phyloP scores from a whole-genome alignment of 257 asterid species.

The Salvia miltiorrhiza region DNA sequence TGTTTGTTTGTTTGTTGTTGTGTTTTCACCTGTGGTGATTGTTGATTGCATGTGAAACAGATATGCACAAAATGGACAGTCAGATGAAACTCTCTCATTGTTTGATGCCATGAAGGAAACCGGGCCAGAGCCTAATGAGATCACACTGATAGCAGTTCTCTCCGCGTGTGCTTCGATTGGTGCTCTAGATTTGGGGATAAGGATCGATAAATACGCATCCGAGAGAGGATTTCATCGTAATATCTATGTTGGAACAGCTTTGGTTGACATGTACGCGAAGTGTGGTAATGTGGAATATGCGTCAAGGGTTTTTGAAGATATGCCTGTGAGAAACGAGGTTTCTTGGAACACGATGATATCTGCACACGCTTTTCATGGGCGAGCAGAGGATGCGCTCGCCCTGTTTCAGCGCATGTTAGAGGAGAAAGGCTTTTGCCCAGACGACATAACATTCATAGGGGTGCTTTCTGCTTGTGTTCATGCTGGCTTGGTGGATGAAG shows the following conservation, averaged over 20 bases:
- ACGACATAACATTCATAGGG: constrained; percentile 71
- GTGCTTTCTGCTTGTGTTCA: constrained; percentile 91
- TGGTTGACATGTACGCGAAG: constrained; percentile 89
- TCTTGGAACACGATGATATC: constrained; percentile 94
- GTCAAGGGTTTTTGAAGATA: constrained; percentile 51
- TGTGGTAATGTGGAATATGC: constrained; percentile 77
- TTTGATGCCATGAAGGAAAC: constrained; percentile 62
- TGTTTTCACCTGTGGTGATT: constrained; percentile 5
- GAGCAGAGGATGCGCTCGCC: constrained; percentile 59
- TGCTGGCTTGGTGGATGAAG: constrained; percentile 81
- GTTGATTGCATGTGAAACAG: constrained; percentile 36
- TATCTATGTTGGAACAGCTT: constrained; percentile 68
- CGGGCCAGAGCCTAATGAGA: constrained; percentile 61
- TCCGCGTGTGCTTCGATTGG: constrained; percentile 89
- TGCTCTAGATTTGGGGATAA: constrained; percentile 65
- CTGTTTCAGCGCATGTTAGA: constrained; percentile 65
- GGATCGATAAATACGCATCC: constrained; percentile 64
- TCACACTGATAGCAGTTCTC: constrained; percentile 74
- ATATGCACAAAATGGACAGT: constrained; percentile 76
- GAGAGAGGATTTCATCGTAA: constrained; percentile 44
- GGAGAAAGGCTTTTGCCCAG: constrained; percentile 39
- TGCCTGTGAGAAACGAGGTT: constrained; percentile 69
- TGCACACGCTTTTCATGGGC: constrained; percentile 80
- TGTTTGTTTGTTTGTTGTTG: background rate
- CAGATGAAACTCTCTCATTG: constrained; percentile 64